phyloP scores from a whole-genome alignment of 2,329 filamentous ascomycete genomes.

The Endothia cerciana region DNA sequence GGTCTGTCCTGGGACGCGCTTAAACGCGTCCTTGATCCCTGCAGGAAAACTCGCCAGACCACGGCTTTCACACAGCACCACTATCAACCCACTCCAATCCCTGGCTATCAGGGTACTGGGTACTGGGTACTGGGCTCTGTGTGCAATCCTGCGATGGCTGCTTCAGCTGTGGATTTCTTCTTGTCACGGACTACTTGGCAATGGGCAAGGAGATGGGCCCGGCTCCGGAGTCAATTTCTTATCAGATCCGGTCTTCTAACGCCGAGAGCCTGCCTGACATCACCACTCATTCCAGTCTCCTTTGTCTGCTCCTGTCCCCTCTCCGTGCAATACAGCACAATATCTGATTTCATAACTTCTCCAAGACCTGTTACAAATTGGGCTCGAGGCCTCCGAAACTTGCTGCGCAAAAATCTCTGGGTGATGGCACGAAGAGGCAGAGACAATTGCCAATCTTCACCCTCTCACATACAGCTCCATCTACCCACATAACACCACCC shows the following conservation, averaged over 20 bases:
- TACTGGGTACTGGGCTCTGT: neutral
- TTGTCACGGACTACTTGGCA: neutral
- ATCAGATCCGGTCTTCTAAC: constrained; percentile 14
- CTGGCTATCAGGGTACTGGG: neutral
- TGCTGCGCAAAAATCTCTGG: neutral
- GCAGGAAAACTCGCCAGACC: neutral
- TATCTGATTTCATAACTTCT: neutral
- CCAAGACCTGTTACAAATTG: neutral
- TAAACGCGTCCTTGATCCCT: constrained; percentile 12
- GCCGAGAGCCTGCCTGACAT: constrained; percentile 14
- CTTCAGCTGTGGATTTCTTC: constrained; percentile 10
- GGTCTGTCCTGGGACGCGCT: constrained; percentile 6
- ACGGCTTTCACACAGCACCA: constrained; percentile 14
- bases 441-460: no score
- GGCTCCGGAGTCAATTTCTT: constrained; percentile 12
- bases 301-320: neutral
- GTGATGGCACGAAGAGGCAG: no score
- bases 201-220: neutral
- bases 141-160: neutral
- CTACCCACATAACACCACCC: neutral
- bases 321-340: neutral
- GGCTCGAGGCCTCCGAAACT: neutral
- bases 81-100: constrained; percentile 17
- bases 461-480: no score
- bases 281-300: constrained; percentile 4